Base-by-base conservation (phyloP, 1,139 yeast genomes). In the Yamadazyma taylorii region DNA sequence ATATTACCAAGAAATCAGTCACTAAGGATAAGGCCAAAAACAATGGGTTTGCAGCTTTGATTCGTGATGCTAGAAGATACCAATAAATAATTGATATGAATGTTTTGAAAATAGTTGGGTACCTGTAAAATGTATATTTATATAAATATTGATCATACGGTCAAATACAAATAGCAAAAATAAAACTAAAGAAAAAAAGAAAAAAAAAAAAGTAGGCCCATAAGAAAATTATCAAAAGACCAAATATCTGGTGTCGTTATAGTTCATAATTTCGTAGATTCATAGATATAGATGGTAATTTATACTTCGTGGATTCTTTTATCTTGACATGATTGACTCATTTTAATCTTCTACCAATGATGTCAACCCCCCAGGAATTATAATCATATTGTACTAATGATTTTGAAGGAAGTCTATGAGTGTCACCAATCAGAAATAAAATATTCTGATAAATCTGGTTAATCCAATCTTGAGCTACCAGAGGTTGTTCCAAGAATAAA, bases 31-130 rank as follows among this genome's bases (percentile, higher is more conserved):
- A 39, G 30, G 45, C 47, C 24, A 66, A 55, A 38, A 58, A 51
- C 39, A 57, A 66, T 34, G 83, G 81, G 0, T 78, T 79, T 53
- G 68, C 71, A 36, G 75, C 74, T 15, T 57, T 79, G 40, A 61
- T 79, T 63, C 73, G 64, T 43, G 85, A 79, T 51, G 75, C 69
- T 9, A 68, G 32, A n/a, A 34, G 27, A 30, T 12, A 19, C 22
- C 17, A 14, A 29, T 17, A 19, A 11, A 6, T 19, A 19, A 8
- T 19, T 19, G 8, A 6, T 19, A 19, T 8, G 8, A 19, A 19
- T 8, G 23, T 21, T 21, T 21, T 7, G 21, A 32, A 15, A 12
- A 14, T 32, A 15, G 21, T 25, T 17, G 14, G 8, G 21, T 19
- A 19, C 8, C 8, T 19, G 21, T 19, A 19, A 24, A 15, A 5